Base-by-base conservation (phyloP, 2,329 filamentous ascomycete genomes). In the Fusarium falciforme region DNA sequence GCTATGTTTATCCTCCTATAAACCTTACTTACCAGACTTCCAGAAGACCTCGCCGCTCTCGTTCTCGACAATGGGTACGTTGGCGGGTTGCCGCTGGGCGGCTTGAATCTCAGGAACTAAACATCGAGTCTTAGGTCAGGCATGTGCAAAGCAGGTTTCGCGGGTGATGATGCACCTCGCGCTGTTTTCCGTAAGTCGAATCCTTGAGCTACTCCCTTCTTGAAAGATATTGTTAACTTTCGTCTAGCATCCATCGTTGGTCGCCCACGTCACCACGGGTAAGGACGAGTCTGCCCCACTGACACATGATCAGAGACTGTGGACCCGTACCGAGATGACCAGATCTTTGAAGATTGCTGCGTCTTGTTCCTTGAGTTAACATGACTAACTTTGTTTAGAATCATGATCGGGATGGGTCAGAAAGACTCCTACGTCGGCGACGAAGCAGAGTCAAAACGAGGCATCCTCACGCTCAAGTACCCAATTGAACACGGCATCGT, bases 51-150 rank as follows among this genome's bases (percentile, higher is more conserved):
- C 88, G 96, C 96, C 88, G 96, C 96, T 88, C 95, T 99, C 94
- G 96, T 99, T 89, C 98, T 99, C 89, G 96, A 99, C 95, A 99
- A 99, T 98, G 96, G 96, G 96, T 99, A 96, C 94, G 95, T 89
- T 88, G 76, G 86, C 88, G 78, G 88, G 83, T 72, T 77, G 65
- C 78, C 68, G 83, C 76, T 20, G n/a, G n/a, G 7, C 16, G 20
- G 7, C 42, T 12, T 44, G 12, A 25, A 44, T 44, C 7, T 44
- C 20, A 14, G 7, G 12, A 25, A 44, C 42, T 44, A 16, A 44
- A 22, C 6, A 25, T 44, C 7, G n/a, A 20, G 16, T 44, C 42
- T 25, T 86, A 98, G 96, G 93, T 98, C 96, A 88, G 96, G 96
- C 92, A 98, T 99, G 96, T 99, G 96, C 91, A 99, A 99, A 92